Evolutionary conservation across 805 yeast species (phyloP).

Genomic region (Myxozyma vanderwaltii): DNA sequence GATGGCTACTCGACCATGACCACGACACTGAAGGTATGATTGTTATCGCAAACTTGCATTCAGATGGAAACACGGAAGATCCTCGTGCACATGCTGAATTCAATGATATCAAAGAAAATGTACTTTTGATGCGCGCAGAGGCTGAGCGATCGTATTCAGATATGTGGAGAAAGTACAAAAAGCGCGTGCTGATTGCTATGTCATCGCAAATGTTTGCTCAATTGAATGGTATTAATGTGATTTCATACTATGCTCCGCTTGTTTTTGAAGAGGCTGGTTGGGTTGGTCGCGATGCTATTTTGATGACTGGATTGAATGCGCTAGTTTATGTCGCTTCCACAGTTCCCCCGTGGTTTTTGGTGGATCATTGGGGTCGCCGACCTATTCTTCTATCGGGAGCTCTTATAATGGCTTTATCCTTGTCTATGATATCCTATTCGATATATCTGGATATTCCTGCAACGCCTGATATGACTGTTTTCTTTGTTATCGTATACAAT

Average conservation of each 20-base stretch:
- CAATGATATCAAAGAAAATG: constrained; percentile 78
- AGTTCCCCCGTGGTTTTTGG: constrained; percentile 86
- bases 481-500: constrained; percentile 75
- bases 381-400: constrained; percentile 83
- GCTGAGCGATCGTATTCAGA: constrained; percentile 75
- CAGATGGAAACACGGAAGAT: constrained; percentile 73
- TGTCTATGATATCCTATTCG: constrained; percentile 64
- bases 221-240: constrained; percentile 88
- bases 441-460: constrained; percentile 52
- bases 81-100: constrained; percentile 71
- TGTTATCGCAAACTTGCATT: constrained; percentile 79
- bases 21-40: constrained; percentile 76
- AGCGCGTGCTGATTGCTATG: constrained; percentile 83
- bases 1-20: constrained; percentile 86
- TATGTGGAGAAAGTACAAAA: constrained; percentile 74
- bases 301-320: constrained; percentile 84
- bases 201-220: constrained; percentile 91
- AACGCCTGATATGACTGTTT: constrained; percentile 73
- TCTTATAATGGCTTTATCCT: constrained; percentile 71
- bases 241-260: constrained; percentile 89
- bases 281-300: constrained; percentile 70
- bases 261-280: constrained; percentile 96
- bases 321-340: constrained; percentile 65
- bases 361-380: constrained; percentile 89
- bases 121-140: constrained; percentile 72